phyloP scores from a whole-genome alignment of 2,329 filamentous ascomycete genomes.

The Dryadomyces sulphureus region DNA sequence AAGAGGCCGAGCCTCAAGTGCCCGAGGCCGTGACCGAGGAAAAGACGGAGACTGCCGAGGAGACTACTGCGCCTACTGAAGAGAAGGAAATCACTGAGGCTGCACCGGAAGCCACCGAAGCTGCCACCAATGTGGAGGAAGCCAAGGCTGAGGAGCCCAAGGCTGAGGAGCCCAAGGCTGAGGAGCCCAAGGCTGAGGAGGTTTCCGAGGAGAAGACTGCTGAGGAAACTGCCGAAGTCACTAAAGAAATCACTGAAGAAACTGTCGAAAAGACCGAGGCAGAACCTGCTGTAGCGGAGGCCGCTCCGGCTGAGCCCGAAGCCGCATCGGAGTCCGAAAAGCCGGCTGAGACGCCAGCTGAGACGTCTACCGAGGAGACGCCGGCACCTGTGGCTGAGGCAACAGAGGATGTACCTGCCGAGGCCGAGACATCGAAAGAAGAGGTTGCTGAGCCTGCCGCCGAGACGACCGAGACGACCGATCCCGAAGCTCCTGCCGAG shows the following conservation, averaged over 20 bases:
- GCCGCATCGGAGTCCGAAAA: not conserved
- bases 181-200: not conserved
- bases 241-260: not conserved
- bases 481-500: too few species aligned
- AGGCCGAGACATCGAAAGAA: not conserved
- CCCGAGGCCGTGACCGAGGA: too few species aligned
- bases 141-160: not conserved
- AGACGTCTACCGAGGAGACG: not conserved
- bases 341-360: not conserved
- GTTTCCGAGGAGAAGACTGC: not conserved
- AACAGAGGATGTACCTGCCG: not conserved
- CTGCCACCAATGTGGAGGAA: not conserved
- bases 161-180: not conserved
- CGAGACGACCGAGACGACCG: too few species aligned
- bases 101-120: not conserved
- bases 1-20: not conserved
- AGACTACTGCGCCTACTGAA: constrained; percentile 3
- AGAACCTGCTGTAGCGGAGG: constrained; percentile 1
- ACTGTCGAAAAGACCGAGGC: not conserved
- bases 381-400: not conserved
- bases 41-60: too few species aligned
- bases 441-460: constrained; percentile 1
- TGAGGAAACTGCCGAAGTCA: not conserved
- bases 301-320: not conserved
- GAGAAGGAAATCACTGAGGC: constrained; percentile 1